A percentile compares a stretch with the other conserved stretches of the same genome.
phyloP scores from a whole-genome alignment of 73 alveolate genomes.

The Stentor roeselii region DNA sequence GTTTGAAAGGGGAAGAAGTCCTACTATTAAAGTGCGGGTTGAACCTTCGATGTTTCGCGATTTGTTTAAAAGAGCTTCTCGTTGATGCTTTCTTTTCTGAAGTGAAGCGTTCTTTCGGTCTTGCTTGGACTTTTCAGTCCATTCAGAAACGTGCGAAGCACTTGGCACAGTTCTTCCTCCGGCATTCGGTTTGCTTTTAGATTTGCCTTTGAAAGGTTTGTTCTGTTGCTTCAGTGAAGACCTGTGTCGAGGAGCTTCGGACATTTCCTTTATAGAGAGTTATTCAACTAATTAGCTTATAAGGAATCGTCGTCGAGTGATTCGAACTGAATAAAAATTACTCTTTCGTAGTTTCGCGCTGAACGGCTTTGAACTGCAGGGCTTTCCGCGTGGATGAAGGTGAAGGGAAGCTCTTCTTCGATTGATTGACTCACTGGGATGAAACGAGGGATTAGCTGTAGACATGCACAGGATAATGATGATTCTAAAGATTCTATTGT shows the following conservation, averaged over 20 bases:
- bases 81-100: constrained; percentile 24
- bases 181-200: background rate
- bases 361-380: background rate
- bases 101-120: background rate
- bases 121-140: background rate
- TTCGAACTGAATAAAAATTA: background rate
- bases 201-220: constrained; percentile 30
- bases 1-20: background rate
- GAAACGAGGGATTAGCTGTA: background rate
- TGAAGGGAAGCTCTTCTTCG: background rate
- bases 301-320: background rate
- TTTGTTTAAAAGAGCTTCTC: constrained; percentile 6
- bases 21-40: background rate
- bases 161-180: constrained; percentile 13
- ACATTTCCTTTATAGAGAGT: background rate
- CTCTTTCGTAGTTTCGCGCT: background rate
- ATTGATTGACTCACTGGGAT: background rate
- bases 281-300: too few species aligned
- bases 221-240: constrained; percentile 17
- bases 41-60: background rate
- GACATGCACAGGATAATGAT: background rate
- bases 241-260: constrained; percentile 2
- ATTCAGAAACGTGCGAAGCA: background rate
- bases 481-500: background rate
- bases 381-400: background rate